These are phyloP conservation scores for Harringtonia aguacate DNA, from an alignment of 2,329 filamentous ascomycete species.

Conservation along the genomic window DNA sequence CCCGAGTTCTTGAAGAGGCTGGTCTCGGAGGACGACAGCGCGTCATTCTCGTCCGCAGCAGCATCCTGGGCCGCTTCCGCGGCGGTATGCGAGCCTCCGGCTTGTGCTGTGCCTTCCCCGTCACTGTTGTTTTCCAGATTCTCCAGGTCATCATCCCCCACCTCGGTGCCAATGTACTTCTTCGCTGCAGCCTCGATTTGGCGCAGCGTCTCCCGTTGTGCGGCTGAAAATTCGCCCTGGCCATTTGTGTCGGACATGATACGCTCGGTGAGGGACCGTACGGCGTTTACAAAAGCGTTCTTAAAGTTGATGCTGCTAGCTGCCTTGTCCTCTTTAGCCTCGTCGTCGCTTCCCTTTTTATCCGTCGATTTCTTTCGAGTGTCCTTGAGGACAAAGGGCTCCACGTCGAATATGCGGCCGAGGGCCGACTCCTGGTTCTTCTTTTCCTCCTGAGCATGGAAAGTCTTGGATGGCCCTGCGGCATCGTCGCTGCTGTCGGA, in stretches of 20 bases:
- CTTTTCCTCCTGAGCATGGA: slow-evolving; percentile 40
- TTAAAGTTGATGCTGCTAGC: neutral
- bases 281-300: slow-evolving; percentile 23
- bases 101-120: neutral
- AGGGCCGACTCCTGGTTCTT: slow-evolving; percentile 44
- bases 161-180: neutral
- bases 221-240: slow-evolving; percentile 12
- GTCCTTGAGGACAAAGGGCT: slow-evolving; percentile 23
- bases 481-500: slow-evolving; percentile 18
- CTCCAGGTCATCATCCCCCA: neutral
- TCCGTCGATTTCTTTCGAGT: slow-evolving; percentile 10
- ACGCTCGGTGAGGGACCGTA: slow-evolving; percentile 27
- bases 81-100: no score
- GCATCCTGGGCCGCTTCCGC: neutral
- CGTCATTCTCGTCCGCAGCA: neutral
- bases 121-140: neutral
- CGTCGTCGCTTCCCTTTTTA: slow-evolving; percentile 17
- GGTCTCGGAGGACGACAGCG: neutral
- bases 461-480: slow-evolving; percentile 31
- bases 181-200: neutral
- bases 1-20: slow-evolving; percentile 14
- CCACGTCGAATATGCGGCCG: slow-evolving; percentile 40
- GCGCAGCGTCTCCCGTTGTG: slow-evolving; percentile 13
- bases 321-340: neutral
- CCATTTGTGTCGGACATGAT: slow-evolving; percentile 21